Percentiles rank a stretch among this genome's conserved stretches.
These are phyloP conservation scores for Kodamaea sp. DNA, from an alignment of 1,139 yeast species.

Conservation along the genomic window DNA sequence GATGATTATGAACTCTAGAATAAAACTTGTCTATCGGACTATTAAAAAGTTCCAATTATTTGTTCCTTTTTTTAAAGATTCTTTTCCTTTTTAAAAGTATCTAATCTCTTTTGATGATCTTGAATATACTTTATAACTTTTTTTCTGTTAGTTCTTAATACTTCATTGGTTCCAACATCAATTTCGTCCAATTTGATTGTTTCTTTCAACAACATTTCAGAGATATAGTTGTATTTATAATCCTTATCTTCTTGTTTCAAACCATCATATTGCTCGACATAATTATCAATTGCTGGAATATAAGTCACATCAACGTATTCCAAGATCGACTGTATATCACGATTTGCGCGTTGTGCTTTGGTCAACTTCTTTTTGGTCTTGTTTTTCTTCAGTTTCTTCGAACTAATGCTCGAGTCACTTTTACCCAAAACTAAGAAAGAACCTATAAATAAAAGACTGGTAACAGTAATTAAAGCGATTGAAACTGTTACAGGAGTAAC, in stretches of 20 bases:
- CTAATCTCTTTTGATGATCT: conserved; percentile 55
- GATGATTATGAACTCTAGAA: too few species aligned
- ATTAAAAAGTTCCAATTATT: too few species aligned
- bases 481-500: conserved; percentile 37
- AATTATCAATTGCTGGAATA: conserved; percentile 44
- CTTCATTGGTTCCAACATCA: conserved; percentile 49
- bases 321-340: conserved; percentile 38
- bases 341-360: conserved; percentile 44
- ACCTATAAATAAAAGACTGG: conserved; percentile 24
- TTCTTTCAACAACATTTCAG: conserved; percentile 65
- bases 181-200: conserved; percentile 63
- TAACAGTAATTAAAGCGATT: conserved; percentile 29
- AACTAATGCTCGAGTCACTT: conserved; percentile 7
- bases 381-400: conserved; percentile 18
- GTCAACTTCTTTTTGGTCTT: conserved; percentile 36
- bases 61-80: conserved; percentile 10
- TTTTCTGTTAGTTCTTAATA: conserved; percentile 56
- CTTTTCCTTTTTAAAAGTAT: conserved; percentile 44
- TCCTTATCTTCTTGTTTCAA: conserved; percentile 39
- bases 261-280: conserved; percentile 29
- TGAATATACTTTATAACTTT: conserved; percentile 59
- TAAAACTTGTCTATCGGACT: too few species aligned
- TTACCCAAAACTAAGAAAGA: conserved; percentile 6
- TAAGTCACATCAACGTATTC: conserved; percentile 41
- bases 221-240: conserved; percentile 55